Base-by-base conservation (phyloP, 2,329 filamentous ascomycete species). In the Emmonsia crescens region DNA sequence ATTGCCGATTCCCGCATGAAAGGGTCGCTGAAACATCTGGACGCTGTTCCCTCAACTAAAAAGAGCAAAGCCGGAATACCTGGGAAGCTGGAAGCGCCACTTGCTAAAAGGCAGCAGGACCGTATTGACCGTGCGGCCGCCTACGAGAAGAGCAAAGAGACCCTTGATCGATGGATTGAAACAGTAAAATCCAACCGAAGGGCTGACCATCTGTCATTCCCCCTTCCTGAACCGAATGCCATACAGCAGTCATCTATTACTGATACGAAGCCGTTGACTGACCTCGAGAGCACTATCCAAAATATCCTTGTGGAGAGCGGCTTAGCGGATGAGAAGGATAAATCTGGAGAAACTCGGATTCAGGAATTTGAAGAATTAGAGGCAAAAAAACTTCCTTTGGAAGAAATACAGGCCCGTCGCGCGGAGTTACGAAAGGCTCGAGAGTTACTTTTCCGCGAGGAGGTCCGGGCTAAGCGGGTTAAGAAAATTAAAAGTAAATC, bases 401-500 rank as follows among this genome's bases (percentile, higher is more conserved):
- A 85, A 70, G 88, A 91, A 68, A 84, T 90, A 31, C 83, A 87
- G 72, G 87, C 87, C 56, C 82, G 89, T 29, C 82, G 87, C 61
- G 85, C 87, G 56, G 85, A 92, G 70, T 82, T 93, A 61, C 86
- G 94, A 14, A 86, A 86, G 73, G 86, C 89, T 65, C 83, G 94
- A 67, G 93, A 97, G 69, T 77, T 96, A 8, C 82, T 93, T 66
- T 96, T 95, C 68, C 84, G 92, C 12, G 93, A 97, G 75, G 88
- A 95, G 70, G 87, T 91, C 51, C 88, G 91, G 61, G 85, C 91
- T 8, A 95, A 92, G 76, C 87, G 94, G 29, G 91, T 99, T 76
- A 96, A 96, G 78, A 97, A 97, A 80, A 99, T 99, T 78, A 99
- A 99, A 81, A 95, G 89, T 73, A 99, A 96, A 75, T 85, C 91